A percentile compares a stretch with the other conserved stretches of the same genome.
Evolutionary conservation across 2,329 filamentous ascomycete genomes (phyloP).

Genomic region (Mycosphaerella sp.): DNA sequence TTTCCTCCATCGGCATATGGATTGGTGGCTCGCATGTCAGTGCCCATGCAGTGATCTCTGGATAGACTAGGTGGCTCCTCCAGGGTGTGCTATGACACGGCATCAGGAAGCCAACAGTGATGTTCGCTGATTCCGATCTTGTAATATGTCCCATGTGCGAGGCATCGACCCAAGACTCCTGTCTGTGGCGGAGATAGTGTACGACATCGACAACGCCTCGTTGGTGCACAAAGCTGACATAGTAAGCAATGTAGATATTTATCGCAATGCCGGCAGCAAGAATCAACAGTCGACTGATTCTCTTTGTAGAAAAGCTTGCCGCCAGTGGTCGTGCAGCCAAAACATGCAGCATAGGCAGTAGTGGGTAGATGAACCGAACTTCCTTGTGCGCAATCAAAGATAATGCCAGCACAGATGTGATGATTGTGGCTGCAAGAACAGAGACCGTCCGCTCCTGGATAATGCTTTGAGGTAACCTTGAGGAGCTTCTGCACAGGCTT

Average conservation of each 20-base stretch:
- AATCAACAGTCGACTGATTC: slow-evolving; percentile 45
- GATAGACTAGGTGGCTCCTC: slow-evolving; percentile 78
- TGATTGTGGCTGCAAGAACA: slow-evolving; percentile 51
- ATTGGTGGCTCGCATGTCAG: slow-evolving; percentile 87
- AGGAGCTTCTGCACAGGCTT: slow-evolving; percentile 9
- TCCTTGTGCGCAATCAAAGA: slow-evolving; percentile 91
- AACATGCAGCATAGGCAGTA: slow-evolving; percentile 80
- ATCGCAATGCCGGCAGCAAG: slow-evolving; percentile 50
- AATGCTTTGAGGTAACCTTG: neutral
- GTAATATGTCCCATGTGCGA: neutral
- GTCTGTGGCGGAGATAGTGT: slow-evolving; percentile 63
- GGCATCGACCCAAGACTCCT: slow-evolving; percentile 23
- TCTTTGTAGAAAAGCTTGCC: slow-evolving; percentile 53
- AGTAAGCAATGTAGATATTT: slow-evolving; percentile 67
- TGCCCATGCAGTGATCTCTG: slow-evolving; percentile 70
- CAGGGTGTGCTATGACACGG: slow-evolving; percentile 96
- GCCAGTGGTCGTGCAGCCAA: slow-evolving; percentile 64
- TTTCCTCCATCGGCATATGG: slow-evolving; percentile 55
- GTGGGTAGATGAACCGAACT: slow-evolving; percentile 90
- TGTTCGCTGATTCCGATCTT: slow-evolving; percentile 25
- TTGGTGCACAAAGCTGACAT: slow-evolving; percentile 72
- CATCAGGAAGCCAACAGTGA: slow-evolving; percentile 73
- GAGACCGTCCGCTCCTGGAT: slow-evolving; percentile 30
- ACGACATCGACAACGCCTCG: slow-evolving; percentile 71
- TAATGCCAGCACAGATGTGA: slow-evolving; percentile 57